phyloP scores from a whole-genome alignment of 2,329 filamentous ascomycete species.

The Sarocladium brachiariae region DNA sequence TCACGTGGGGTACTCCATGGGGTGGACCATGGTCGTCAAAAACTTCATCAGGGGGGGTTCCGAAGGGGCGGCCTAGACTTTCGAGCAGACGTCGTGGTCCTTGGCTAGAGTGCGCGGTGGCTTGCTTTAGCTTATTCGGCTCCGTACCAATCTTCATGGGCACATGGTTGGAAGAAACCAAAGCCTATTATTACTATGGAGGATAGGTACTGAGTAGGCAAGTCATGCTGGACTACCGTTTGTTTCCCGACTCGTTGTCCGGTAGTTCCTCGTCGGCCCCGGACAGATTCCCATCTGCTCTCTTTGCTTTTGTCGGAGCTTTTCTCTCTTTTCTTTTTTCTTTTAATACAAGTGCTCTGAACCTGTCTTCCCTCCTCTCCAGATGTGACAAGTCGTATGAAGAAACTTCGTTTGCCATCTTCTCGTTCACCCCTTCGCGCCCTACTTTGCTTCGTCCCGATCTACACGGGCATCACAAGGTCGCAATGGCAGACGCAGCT shows the following conservation, averaged over 20 bases:
- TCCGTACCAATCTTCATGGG: background rate
- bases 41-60: background rate
- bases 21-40: background rate
- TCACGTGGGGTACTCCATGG: background rate
- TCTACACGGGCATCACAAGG: too few species aligned
- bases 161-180: background rate
- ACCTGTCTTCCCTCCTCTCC: background rate
- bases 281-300: too few species aligned
- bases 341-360: background rate
- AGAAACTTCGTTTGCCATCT: background rate
- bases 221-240: background rate
- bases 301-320: background rate
- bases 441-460: too few species aligned
- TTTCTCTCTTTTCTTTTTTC: background rate
- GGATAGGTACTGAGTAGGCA: background rate
- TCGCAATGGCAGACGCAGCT: background rate
- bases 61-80: background rate
- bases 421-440: too few species aligned
- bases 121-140: background rate
- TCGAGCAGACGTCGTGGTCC: background rate
- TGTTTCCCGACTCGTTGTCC: too few species aligned
- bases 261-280: too few species aligned
- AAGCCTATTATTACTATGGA: too few species aligned
- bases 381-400: background rate
- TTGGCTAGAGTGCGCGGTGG: background rate